phyloP scores from a whole-genome alignment of 768 basidiomycete species.

The Mycena haematopus region DNA sequence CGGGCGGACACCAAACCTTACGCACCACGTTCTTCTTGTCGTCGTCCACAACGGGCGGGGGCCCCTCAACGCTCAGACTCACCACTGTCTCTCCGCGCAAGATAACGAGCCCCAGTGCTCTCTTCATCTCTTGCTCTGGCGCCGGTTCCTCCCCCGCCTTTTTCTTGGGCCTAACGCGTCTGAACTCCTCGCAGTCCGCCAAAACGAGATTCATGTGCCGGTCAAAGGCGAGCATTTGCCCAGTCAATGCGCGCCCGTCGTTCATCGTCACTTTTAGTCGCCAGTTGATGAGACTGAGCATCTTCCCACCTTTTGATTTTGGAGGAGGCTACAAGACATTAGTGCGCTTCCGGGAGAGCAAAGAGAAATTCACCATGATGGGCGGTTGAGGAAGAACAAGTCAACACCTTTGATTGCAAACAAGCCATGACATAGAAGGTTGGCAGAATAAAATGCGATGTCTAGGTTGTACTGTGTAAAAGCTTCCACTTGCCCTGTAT shows the following conservation, averaged over 20 bases:
- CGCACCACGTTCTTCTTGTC: constrained; percentile 84
- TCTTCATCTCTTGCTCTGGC: constrained; percentile 92
- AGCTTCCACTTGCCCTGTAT: constrained; percentile 23
- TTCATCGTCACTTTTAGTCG: constrained; percentile 95
- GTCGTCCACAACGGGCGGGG: constrained; percentile 89
- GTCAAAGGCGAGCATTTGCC: constrained; percentile 99
- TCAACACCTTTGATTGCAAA: constrained; percentile 1
- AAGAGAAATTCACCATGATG: constrained; percentile 30
- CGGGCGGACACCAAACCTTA: constrained; percentile 25
- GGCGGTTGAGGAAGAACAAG: constrained; percentile 8
- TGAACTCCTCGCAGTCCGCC: constrained; percentile 98
- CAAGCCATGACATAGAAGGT: constrained; percentile 7
- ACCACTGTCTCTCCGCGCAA: constrained; percentile 96
- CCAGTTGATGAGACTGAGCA: constrained; percentile 98
- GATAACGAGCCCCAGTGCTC: constrained; percentile 95
- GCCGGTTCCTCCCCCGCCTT: constrained; percentile 81
- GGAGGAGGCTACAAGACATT: constrained; percentile 77
- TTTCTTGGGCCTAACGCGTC: constrained; percentile 91
- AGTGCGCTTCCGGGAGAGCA: constrained; percentile 1
- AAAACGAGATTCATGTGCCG: constrained; percentile 99
- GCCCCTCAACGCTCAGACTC: constrained; percentile 93
- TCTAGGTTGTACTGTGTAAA: constrained; percentile 6
- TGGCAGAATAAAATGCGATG: neutral
- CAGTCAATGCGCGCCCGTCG: constrained; percentile 94
- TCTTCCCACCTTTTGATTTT: constrained; percentile 97